These are phyloP conservation scores for Penicillium verrucosum DNA, from an alignment of 2,329 filamentous ascomycete species.

Conservation along the genomic window DNA sequence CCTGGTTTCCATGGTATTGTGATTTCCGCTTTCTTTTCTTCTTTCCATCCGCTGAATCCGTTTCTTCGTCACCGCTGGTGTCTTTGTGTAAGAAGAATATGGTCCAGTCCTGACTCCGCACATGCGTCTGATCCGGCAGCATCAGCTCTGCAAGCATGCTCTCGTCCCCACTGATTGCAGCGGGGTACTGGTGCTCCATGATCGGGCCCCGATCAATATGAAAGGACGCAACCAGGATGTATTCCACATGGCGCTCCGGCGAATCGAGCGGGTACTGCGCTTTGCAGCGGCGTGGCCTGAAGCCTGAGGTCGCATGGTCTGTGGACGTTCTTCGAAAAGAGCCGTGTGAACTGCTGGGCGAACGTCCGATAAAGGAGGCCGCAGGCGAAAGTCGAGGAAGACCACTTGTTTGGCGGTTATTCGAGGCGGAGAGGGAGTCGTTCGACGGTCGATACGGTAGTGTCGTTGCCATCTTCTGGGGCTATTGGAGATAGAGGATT, in stretches of 20 bases:
- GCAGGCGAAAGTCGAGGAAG: conserved; percentile 58
- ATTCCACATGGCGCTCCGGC: conserved; percentile 92
- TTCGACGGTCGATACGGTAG: conserved; percentile 42
- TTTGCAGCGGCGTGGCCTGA: conserved; percentile 56
- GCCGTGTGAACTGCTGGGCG: conserved; percentile 46
- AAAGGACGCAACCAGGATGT: conserved; percentile 95
- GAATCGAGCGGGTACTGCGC: conserved; percentile 74
- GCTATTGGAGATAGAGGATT: conserved; percentile 12
- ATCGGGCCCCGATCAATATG: conserved; percentile 93
- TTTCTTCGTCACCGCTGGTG: conserved; percentile 74
- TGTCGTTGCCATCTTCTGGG: conserved; percentile 35
- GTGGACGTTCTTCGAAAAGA: conserved; percentile 39
- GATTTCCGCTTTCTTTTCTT: conserved; percentile 47
- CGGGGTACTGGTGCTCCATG: conserved; percentile 98
- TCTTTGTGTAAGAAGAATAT: conserved; percentile 99
- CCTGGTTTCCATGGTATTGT: conserved; percentile 43
- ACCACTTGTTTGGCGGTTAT: conserved; percentile 47
- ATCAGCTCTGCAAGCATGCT: conserved; percentile 98
- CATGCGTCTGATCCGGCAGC: conserved; percentile 94
- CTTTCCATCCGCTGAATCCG: conserved; percentile 53
- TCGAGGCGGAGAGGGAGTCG: conserved; percentile 52
- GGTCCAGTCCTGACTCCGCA: conserved; percentile 95
- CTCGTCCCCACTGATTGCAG: conserved; percentile 92
- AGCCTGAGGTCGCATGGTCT: conserved; percentile 46
- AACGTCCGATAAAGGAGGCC: conserved; percentile 54